These are phyloP conservation scores for barrel medic (Medicago truncatula) DNA, from an alignment of 306 rosid genomes.

Conservation along the genomic window DNA sequence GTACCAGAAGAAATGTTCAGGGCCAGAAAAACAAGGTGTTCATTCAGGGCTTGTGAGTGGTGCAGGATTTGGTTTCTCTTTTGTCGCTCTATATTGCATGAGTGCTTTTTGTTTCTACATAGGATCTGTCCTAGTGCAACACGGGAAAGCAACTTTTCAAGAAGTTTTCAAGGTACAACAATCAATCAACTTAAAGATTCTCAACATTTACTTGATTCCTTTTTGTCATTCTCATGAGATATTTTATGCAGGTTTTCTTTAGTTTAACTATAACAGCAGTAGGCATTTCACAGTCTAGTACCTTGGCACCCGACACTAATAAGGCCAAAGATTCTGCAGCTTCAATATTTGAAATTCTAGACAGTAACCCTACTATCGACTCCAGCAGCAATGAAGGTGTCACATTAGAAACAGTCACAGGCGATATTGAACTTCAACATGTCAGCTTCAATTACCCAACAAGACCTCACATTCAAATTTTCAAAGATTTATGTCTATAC, in stretches of 20 bases:
- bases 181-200: background rate
- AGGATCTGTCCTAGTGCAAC: conserved; percentile 68
- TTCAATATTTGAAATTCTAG: conserved; percentile 82
- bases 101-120: conserved; percentile 77
- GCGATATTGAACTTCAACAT: conserved; percentile 64
- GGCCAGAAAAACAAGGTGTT: conserved; percentile 70
- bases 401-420: conserved; percentile 48
- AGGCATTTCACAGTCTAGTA: conserved; percentile 70
- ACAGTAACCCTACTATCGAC: conserved; percentile 72
- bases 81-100: conserved; percentile 59
- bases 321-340: conserved; percentile 89
- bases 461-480: conserved; percentile 76
- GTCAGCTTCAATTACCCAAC: conserved; percentile 78
- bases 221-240: conserved; percentile 24
- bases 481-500: conserved; percentile 60
- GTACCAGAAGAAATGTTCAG: conserved; percentile 66
- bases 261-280: conserved; percentile 73
- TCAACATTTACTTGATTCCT: background rate
- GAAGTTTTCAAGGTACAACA: conserved; percentile 80
- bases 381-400: conserved; percentile 64
- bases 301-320: conserved; percentile 76
- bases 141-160: conserved; percentile 67
- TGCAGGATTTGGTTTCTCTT: conserved; percentile 72
- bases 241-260: conserved; percentile 70
- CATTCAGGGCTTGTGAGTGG: conserved; percentile 78